Percentiles rank a stretch among this genome's conserved stretches.
phyloP scores from a whole-genome alignment of 768 basidiomycete genomes.

The Auricularia auricula-judae region DNA sequence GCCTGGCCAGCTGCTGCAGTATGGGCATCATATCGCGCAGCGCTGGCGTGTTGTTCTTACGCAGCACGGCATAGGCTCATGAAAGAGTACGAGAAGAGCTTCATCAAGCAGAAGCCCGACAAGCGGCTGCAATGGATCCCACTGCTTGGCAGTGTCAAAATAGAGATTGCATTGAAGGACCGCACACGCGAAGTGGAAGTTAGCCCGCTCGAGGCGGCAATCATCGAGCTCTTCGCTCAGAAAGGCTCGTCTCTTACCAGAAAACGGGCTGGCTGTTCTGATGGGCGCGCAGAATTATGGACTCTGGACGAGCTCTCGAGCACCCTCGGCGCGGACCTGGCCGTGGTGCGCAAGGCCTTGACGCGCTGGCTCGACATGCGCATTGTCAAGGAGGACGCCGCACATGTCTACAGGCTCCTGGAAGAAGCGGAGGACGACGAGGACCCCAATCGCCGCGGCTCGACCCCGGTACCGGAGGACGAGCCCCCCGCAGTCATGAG shows the following conservation, averaged over 20 bases:
- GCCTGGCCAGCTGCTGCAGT: constrained; percentile 81
- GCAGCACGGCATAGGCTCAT: constrained; percentile 41
- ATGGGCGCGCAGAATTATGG: constrained; percentile 47
- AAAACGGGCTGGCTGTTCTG: neutral
- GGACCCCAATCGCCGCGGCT: constrained; percentile 1
- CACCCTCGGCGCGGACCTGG: constrained; percentile 53
- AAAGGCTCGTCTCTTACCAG: constrained; percentile 32
- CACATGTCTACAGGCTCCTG: constrained; percentile 51
- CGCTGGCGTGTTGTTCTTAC: neutral
- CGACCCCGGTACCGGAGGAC: constrained; percentile 28
- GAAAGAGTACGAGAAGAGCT: constrained; percentile 65
- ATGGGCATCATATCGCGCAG: constrained; percentile 15
- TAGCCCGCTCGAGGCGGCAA: constrained; percentile 80
- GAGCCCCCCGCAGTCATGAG: constrained; percentile 38
- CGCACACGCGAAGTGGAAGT: constrained; percentile 65
- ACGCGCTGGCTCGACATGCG: constrained; percentile 77
- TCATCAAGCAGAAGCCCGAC: constrained; percentile 79
- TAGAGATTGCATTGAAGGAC: constrained; percentile 78
- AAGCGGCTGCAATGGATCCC: constrained; percentile 85
- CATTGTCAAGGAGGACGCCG: constrained; percentile 59
- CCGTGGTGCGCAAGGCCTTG: constrained; percentile 59
- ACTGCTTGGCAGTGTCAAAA: constrained; percentile 72
- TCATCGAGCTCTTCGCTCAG: constrained; percentile 76
- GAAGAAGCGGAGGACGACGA: constrained; percentile 42
- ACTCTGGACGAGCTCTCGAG: constrained; percentile 53